A percentile compares a stretch with the other conserved stretches of the same genome.
phyloP scores from a whole-genome alignment of 805 yeast species.

The Wickerhamiella musiphila region DNA sequence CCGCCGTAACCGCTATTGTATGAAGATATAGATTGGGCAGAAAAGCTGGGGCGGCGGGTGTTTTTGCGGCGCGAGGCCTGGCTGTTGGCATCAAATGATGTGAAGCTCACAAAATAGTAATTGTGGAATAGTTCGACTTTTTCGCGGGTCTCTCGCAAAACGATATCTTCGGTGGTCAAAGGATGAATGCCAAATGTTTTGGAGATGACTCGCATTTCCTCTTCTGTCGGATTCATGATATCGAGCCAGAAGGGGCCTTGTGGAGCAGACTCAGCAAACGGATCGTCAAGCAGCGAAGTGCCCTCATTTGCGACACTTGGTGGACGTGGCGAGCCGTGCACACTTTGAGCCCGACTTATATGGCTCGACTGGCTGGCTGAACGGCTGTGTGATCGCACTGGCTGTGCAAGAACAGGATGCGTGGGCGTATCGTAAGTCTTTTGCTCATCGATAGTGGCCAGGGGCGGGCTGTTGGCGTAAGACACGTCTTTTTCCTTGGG shows the following conservation, averaged over 20 bases:
- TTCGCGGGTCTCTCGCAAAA: conserved; percentile 84
- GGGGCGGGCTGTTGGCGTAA: no score
- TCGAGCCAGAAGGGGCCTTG: conserved; percentile 83
- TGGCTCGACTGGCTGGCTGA: no score
- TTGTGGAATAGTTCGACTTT: conserved; percentile 84
- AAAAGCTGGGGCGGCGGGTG: conserved; percentile 1
- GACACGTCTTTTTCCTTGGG: no score
- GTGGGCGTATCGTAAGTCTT: no score
- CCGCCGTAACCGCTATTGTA: no score
- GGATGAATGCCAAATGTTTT: conserved; percentile 94
- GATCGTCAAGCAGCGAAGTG: no score
- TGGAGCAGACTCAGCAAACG: neutral
- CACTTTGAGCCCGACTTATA: no score
- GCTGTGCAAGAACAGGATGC: no score
- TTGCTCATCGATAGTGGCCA: no score
- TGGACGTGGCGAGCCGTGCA: no score
- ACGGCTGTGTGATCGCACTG: no score
- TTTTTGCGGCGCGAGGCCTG: conserved; percentile 1
- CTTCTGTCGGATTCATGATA: conserved; percentile 83
- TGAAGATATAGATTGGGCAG: conserved; percentile 4
- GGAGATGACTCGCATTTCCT: conserved; percentile 82
- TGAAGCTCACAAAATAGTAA: conserved; percentile 82
- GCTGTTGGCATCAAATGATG: conserved; percentile 52
- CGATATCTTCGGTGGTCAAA: conserved; percentile 86
- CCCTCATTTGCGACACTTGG: no score